A percentile compares a stretch with the other conserved stretches of the same genome.
Evolutionary conservation across 805 yeast genomes (phyloP).

Genomic region (Kuraishia borneana): DNA sequence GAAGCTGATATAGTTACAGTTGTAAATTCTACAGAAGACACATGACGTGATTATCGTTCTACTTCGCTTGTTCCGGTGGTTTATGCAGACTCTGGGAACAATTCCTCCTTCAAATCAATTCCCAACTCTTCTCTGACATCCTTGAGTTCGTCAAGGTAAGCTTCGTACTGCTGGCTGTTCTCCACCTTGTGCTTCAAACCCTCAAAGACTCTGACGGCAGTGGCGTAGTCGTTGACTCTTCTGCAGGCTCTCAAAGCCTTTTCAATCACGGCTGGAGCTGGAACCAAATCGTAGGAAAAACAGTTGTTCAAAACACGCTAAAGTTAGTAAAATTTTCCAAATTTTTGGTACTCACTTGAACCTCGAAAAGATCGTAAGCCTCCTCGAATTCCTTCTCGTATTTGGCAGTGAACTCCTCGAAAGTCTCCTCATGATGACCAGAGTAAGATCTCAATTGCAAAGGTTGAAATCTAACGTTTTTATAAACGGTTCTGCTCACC

Average conservation of each 20-base stretch:
- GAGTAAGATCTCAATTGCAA: constrained; percentile 53
- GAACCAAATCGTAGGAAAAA: constrained; percentile 96
- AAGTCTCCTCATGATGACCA: constrained; percentile 82
- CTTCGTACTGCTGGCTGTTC: constrained; percentile 85
- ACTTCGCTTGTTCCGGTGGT: background rate
- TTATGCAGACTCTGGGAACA: constrained; percentile 35
- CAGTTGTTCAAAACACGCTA: constrained; percentile 93
- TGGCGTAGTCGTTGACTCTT: constrained; percentile 97
- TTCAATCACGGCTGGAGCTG: constrained; percentile 93
- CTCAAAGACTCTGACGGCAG: constrained; percentile 97
- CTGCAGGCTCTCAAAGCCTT: constrained; percentile 96
- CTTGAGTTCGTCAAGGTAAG: constrained; percentile 90
- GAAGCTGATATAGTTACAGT: constrained; percentile 4
- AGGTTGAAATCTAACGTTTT: background rate
- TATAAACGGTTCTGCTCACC: constrained; percentile 1
- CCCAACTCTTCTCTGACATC: constrained; percentile 89
- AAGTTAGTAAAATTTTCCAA: too few relatives aligned
- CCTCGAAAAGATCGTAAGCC: constrained; percentile 81
- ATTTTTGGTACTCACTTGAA: constrained; percentile 48
- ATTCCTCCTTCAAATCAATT: constrained; percentile 83
- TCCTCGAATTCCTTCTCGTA: constrained; percentile 93
- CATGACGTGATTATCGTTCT: constrained; percentile 16
- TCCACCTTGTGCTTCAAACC: constrained; percentile 95
- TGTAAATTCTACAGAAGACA: constrained; percentile 7
- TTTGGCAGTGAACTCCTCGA: constrained; percentile 86